A percentile compares a stretch with the other conserved stretches of the same genome.
Conservation (phyloP, 2,329 filamentous ascomycete genomes). For the Cladorrhinum sp. region DNA sequence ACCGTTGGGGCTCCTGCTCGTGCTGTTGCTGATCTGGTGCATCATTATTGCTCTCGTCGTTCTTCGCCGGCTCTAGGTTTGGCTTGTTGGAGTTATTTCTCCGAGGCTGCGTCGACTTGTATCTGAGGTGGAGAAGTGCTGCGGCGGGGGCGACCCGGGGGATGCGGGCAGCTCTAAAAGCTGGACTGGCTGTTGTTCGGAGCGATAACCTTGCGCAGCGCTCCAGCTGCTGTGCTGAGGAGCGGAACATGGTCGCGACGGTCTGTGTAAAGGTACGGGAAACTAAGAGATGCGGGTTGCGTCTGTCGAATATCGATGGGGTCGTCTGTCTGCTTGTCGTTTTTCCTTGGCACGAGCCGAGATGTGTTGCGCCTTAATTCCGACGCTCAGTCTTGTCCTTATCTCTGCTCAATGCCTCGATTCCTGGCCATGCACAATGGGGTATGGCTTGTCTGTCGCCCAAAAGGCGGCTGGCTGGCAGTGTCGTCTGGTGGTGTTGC, state of each 20-base stretch:
- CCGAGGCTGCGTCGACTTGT: conserved; percentile 27
- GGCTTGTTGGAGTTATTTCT: conserved; percentile 16
- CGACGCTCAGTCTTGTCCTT: background rate
- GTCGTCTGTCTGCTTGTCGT: background rate
- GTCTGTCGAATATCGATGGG: background rate
- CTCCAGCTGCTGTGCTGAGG: conserved; percentile 31
- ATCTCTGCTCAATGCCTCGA: background rate
- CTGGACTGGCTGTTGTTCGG: conserved; percentile 25
- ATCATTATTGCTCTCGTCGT: conserved; percentile 2
- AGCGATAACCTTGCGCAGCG: conserved; percentile 28
- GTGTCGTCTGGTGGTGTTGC: background rate
- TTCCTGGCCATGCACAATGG: background rate
- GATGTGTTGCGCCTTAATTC: background rate
- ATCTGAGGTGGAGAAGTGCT: conserved; percentile 23
- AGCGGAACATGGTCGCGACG: conserved; percentile 29
- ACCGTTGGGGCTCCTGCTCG: background rate
- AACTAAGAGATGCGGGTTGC: background rate
- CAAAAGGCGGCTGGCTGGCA: background rate
- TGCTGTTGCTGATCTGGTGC: background rate
- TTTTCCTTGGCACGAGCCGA: background rate
- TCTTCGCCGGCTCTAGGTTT: conserved; percentile 7
- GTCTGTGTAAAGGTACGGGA: background rate
- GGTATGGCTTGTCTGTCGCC: background rate
- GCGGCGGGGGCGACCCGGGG: conserved; percentile 20
- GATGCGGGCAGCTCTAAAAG: conserved; percentile 24